phyloP scores from a whole-genome alignment of 2,329 filamentous ascomycete species.

The Geoglossum cookeanum region DNA sequence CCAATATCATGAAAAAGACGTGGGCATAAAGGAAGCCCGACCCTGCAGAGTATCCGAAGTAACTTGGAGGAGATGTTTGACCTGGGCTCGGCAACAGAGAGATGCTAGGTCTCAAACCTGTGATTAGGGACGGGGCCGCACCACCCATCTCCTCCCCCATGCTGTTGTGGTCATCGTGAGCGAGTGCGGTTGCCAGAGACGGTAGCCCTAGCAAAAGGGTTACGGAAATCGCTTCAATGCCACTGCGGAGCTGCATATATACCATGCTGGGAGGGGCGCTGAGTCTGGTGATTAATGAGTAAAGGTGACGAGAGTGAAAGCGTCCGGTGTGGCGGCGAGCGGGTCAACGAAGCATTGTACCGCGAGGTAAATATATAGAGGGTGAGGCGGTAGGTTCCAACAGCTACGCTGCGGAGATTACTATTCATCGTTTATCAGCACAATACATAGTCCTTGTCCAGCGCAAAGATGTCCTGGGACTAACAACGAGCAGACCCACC shows the following conservation, averaged over 20 bases:
- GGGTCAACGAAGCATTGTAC: neutral
- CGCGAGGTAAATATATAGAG: too few species aligned
- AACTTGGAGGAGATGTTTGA: conserved; percentile 21
- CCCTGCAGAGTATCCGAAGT: conserved; percentile 38
- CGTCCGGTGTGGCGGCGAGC: neutral
- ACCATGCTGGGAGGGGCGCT: neutral
- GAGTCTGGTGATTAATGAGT: too few species aligned
- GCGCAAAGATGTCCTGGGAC: neutral
- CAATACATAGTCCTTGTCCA: neutral
- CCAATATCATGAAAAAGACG: conserved; percentile 47
- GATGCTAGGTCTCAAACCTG: conserved; percentile 6
- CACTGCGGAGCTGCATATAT: neutral
- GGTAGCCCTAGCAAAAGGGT: neutral
- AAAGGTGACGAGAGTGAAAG: neutral
- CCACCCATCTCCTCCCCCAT: conserved; percentile 5
- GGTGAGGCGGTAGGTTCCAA: too few species aligned
- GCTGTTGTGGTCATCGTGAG: conserved; percentile 10
- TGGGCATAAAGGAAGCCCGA: conserved; percentile 44
- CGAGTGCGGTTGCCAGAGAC: conserved; percentile 1
- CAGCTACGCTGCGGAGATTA: too few species aligned
- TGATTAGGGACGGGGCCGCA: conserved; percentile 9
- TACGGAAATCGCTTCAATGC: neutral
- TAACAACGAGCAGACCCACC: neutral
- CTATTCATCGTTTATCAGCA: too few species aligned
- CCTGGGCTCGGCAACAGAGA: conserved; percentile 14